Percentiles rank a stretch among this genome's conserved stretches.
Conservation (phyloP, 2,329 filamentous ascomycete species). For the Ciborinia camelliae region DNA sequence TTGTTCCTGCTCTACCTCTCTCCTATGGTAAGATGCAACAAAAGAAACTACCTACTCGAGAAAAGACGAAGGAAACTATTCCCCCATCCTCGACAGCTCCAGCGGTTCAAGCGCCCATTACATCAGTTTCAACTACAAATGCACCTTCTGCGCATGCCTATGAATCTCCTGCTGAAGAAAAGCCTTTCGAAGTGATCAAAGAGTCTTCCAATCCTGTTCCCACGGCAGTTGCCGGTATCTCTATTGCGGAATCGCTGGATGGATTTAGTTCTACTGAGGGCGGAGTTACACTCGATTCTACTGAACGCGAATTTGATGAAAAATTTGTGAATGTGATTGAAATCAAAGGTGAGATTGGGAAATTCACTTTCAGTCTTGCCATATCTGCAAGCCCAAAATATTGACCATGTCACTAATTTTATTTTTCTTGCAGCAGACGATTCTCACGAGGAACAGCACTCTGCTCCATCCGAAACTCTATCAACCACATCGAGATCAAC, state of each 20-base stretch:
- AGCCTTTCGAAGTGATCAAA: slow-evolving; percentile 19
- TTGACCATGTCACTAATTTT: slow-evolving; percentile 17
- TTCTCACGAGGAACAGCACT: slow-evolving; percentile 25
- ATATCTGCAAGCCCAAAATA: slow-evolving; percentile 1
- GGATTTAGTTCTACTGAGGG: slow-evolving; percentile 4
- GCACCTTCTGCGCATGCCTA: slow-evolving; percentile 14
- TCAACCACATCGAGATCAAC: slow-evolving; percentile 33
- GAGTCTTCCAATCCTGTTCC: slow-evolving; percentile 15
- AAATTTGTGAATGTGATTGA: neutral
- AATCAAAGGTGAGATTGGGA: slow-evolving; percentile 26
- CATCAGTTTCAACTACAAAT: slow-evolving; percentile 19
- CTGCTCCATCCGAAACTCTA: slow-evolving; percentile 29
- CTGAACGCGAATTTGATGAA: neutral
- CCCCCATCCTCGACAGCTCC: slow-evolving; percentile 17
- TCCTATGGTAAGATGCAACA: slow-evolving; percentile 37
- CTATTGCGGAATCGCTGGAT: neutral
- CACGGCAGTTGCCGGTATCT: neutral
- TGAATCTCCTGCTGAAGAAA: slow-evolving; percentile 25
- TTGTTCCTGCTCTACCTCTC: slow-evolving; percentile 38
- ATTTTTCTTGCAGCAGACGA: slow-evolving; percentile 1
- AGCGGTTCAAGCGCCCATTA: slow-evolving; percentile 20
- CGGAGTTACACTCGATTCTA: slow-evolving; percentile 3
- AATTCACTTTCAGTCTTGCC: slow-evolving; percentile 5
- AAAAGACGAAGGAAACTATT: slow-evolving; percentile 28
- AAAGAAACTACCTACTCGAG: slow-evolving; percentile 29